phyloP scores from a whole-genome alignment of 2,329 filamentous ascomycete species.

The Sordariomycetes sp. region DNA sequence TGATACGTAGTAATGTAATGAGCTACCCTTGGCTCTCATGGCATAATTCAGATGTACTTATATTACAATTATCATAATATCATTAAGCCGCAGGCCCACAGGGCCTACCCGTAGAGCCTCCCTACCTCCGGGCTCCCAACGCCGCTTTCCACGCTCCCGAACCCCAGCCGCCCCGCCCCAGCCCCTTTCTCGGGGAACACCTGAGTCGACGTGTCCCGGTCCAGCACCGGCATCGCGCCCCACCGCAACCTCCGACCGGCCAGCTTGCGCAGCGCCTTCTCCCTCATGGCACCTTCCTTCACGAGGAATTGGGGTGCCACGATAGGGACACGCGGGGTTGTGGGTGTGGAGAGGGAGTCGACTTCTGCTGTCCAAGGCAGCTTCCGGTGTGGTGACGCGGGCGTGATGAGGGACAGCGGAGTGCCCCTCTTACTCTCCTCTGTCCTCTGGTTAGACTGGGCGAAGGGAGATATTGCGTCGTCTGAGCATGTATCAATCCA shows the following conservation, averaged over 20 bases:
- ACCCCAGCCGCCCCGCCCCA: neutral
- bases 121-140: neutral
- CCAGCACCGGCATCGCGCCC: neutral
- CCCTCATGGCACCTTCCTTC: neutral
- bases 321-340: neutral
- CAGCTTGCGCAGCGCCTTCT: neutral
- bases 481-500: neutral
- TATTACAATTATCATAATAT: neutral
- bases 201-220: neutral
- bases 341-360: neutral
- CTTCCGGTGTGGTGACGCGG: neutral
- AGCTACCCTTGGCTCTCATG: neutral
- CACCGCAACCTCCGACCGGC: neutral
- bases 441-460: neutral
- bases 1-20: neutral
- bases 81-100: no score
- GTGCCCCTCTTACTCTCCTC: neutral
- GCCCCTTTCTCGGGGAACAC: neutral
- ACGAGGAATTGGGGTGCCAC: neutral
- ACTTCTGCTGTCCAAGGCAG: neutral
- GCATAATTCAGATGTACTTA: neutral
- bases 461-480: neutral
- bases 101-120: neutral
- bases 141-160: neutral
- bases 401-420: neutral